Base-by-base conservation (phyloP, 495 filamentous ascomycete species). In the Aspergillus ostianus region DNA sequence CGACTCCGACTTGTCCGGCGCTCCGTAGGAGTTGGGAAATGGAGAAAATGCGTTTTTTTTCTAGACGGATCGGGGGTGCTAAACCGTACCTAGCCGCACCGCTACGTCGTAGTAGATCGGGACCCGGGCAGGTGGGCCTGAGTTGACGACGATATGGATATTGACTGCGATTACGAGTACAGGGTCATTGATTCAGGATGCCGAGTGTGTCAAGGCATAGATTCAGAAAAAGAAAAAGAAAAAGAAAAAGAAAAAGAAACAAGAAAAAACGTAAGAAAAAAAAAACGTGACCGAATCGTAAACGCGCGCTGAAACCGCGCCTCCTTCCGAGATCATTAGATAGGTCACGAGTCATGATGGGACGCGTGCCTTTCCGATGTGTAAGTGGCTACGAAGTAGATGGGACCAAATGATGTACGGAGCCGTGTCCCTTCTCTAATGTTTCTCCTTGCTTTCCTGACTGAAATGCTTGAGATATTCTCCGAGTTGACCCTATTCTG, bases 271-370 rank as follows among this genome's bases (percentile, higher is more conserved):
- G 9, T 1, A 4, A 30, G 1, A 10, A 17, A n/a, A 7, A 27
- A 29, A 53, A 53, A 18, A 53, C 30, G 27, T 44, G 51, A 41
- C 27, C 17, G 5, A 26, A 12, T 4, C n/a, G 6, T 18, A 36
- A 36, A 53, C 51, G 29, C 29, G 29, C 0, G 27, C 8, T 53
- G 23, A 26, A 26, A 26, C 51, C 19, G 19, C 51, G 51, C 29
- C 8, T 32, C 23, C 23, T 32, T 53, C 30, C 51, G 51, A 20
- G 13, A 20, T 53, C 51, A 53, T 13, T 29, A 53, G 51, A 18
- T 36, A 2, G 30, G 51, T 46, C 52, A 54, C 52, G 52, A 54
- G 52, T 46, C 32, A 45, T 10, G 32, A 54, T 54, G 32, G 52
- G 32, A 54, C 2, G 19, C 51, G 36, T 17, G 13, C 13, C 36